phyloP scores from a whole-genome alignment of 2,329 filamentous ascomycete species.

The Cryphonectria naterciae region DNA sequence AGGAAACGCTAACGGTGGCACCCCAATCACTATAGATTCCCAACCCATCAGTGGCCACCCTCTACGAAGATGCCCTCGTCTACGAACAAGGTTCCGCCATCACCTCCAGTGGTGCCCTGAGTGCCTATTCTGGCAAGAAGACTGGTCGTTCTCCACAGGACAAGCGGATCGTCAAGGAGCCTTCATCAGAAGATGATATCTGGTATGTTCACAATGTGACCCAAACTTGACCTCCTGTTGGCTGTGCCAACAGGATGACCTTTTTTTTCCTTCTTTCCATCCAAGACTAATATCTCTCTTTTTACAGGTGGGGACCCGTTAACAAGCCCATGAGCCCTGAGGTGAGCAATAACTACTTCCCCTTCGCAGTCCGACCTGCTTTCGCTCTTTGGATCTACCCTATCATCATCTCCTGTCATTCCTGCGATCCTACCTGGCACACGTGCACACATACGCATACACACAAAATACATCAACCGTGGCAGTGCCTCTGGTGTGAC shows the following conservation, averaged over 20 bases:
- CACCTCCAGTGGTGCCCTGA: slow-evolving; percentile 91
- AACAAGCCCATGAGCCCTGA: slow-evolving; percentile 99
- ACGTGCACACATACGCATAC: neutral
- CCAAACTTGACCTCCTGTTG: neutral
- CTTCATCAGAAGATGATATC: slow-evolving; percentile 84
- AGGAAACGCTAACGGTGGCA: slow-evolving; percentile 31
- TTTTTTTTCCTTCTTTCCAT: neutral
- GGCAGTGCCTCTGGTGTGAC: slow-evolving; percentile 1
- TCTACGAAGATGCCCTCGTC: slow-evolving; percentile 96
- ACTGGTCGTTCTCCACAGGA: slow-evolving; percentile 95
- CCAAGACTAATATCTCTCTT: slow-evolving; percentile 38
- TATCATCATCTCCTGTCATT: neutral
- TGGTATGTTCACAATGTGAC: slow-evolving; percentile 54
- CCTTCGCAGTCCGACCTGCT: slow-evolving; percentile 13
- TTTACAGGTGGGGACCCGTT: slow-evolving; percentile 79
- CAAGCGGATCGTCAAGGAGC: slow-evolving; percentile 96
- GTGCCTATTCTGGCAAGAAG: slow-evolving; percentile 97
- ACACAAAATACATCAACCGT: neutral
- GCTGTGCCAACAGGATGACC: neutral
- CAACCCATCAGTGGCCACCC: slow-evolving; percentile 91
- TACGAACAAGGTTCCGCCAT: slow-evolving; percentile 98
- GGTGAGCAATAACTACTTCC: slow-evolving; percentile 62
- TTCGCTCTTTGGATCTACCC: neutral
- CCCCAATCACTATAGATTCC: slow-evolving; percentile 57
- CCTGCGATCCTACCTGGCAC: neutral